Conservation (phyloP, 257 asterid genomes). For the Capsicum rhomboideum region DNA sequence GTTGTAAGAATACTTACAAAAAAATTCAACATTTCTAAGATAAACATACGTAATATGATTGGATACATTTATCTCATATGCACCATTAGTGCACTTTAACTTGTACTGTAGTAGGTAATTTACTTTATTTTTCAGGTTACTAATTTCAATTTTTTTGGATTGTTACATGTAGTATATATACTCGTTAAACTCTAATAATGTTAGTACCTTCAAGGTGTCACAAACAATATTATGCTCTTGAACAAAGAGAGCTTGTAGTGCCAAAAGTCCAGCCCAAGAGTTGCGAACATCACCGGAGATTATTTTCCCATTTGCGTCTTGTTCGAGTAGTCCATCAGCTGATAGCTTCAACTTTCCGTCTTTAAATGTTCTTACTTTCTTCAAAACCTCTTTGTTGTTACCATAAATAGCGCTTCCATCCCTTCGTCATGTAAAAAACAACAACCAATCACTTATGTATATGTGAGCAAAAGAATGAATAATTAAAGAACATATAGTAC, state of each 20-base stretch:
- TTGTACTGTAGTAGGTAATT: no score
- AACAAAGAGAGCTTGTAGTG: slow-evolving; percentile 50
- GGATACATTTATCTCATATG: not conserved
- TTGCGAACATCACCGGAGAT: slow-evolving; percentile 59
- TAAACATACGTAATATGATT: no score
- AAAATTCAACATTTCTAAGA: no score
- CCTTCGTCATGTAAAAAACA: slow-evolving; percentile 19
- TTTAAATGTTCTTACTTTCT: slow-evolving; percentile 33
- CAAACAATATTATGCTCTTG: slow-evolving; percentile 57
- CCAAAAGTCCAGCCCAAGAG: slow-evolving; percentile 52
- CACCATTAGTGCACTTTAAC: no score
- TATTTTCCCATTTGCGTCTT: slow-evolving; percentile 22
- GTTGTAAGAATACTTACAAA: no score
- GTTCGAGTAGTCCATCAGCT: slow-evolving; percentile 36
- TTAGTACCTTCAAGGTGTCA: slow-evolving; percentile 37
- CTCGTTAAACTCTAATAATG: not conserved
- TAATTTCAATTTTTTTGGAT: no score
- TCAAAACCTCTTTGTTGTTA: slow-evolving; percentile 12
- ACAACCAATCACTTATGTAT: no score
- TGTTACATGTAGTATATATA: no score
- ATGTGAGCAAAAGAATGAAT: no score
- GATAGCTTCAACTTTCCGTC: slow-evolving; percentile 58
- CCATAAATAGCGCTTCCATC: slow-evolving; percentile 64
- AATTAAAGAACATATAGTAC: no score
- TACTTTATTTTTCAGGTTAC: no score